Percentiles rank a stretch among this genome's conserved stretches.
Conservation (phyloP, 768 basidiomycete species). For the Termitomyces sp. region DNA sequence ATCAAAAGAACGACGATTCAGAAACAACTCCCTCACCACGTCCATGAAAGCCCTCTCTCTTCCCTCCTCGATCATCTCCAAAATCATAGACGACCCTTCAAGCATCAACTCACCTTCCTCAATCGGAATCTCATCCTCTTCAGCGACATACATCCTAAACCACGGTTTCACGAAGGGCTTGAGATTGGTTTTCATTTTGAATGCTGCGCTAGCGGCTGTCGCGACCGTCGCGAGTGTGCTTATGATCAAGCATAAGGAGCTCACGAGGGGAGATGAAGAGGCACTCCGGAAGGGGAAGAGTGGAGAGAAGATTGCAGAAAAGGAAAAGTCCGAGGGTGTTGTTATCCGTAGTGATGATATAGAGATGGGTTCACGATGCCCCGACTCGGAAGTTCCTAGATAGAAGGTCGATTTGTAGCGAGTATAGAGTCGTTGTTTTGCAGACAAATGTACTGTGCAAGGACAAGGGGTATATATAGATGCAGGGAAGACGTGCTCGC, state of each 20-base stretch:
- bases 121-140: conserved; percentile 30
- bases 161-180: conserved; percentile 57
- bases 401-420: background rate
- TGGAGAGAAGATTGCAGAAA: background rate
- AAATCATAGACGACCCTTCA: conserved; percentile 48
- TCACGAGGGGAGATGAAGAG: conserved; percentile 56
- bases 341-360: background rate
- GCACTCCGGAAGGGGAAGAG: conserved; percentile 29
- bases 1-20: conserved; percentile 13
- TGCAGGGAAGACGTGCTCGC: background rate
- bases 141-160: conserved; percentile 39
- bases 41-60: conserved; percentile 36
- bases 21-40: conserved; percentile 46
- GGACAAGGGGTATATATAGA: too few relatives aligned
- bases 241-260: conserved; percentile 60
- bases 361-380: background rate
- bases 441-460: background rate
- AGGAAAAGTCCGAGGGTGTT: background rate
- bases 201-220: conserved; percentile 49
- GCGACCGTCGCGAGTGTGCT: conserved; percentile 53
- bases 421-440: background rate
- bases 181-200: conserved; percentile 54
- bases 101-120: conserved; percentile 26
- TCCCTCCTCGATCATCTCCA: conserved; percentile 31
- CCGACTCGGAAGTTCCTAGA: background rate